Conservation (phyloP, 257 asterid genomes). For the Gardenia jasminoides region DNA sequence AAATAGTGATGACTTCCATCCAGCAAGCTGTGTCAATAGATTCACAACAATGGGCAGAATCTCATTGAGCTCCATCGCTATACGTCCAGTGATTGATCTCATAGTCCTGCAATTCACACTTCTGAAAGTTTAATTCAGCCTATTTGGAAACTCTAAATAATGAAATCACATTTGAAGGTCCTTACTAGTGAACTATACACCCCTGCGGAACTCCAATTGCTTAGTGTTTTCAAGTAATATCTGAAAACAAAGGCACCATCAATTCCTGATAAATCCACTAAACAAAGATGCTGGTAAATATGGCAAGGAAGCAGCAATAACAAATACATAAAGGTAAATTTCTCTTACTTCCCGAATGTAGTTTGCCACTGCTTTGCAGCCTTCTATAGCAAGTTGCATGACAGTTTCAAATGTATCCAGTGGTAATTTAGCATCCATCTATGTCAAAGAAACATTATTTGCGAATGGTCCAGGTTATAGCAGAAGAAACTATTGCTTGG, state of each 20-base stretch:
- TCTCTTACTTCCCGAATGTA: slow-evolving; percentile 70
- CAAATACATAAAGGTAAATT: not conserved
- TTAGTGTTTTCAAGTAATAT: slow-evolving; percentile 69
- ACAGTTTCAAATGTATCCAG: slow-evolving; percentile 83
- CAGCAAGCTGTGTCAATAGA: no score
- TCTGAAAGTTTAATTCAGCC: not conserved
- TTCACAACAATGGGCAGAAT: not conserved
- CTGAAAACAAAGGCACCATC: slow-evolving; percentile 35
- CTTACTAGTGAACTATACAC: slow-evolving; percentile 32
- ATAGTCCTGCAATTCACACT: not conserved
- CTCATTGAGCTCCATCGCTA: not conserved
- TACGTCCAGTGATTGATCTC: not conserved
- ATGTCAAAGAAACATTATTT: slow-evolving; percentile 8
- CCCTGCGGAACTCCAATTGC: slow-evolving; percentile 66
- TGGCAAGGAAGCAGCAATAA: not conserved
- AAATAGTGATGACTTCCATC: not conserved
- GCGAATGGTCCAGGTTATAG: not conserved
- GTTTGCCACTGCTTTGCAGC: slow-evolving; percentile 88
- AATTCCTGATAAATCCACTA: not conserved
- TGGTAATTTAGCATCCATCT: slow-evolving; percentile 93
- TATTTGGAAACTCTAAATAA: not conserved
- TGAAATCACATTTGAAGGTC: slow-evolving; percentile 2
- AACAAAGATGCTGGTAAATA: not conserved
- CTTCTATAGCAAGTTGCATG: slow-evolving; percentile 88
- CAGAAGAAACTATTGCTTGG: not conserved